Evolutionary conservation across 73 alveolate genomes (phyloP).

Genomic region (Tetrahymena elliotti): DNA sequence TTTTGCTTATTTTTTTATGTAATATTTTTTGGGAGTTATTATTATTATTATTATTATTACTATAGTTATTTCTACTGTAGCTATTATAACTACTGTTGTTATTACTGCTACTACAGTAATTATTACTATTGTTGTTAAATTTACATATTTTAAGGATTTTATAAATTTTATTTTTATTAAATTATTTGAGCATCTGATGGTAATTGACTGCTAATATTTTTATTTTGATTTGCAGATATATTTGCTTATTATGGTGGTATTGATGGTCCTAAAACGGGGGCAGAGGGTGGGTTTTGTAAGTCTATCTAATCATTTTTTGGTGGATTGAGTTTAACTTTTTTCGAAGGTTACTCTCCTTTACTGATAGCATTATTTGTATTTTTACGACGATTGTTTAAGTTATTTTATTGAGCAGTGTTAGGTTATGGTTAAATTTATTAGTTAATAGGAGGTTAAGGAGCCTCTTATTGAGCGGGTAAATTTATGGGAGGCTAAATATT

Average conservation of each 20-base stretch:
- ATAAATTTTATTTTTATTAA: neutral
- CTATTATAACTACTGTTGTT: neutral
- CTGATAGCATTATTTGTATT: neutral
- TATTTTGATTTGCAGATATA: neutral
- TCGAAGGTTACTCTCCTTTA: neutral
- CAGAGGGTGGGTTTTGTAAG: neutral
- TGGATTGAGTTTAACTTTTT: neutral
- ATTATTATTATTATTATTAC: neutral
- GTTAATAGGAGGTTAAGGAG: neutral
- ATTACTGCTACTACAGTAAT: neutral
- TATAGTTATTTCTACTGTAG: neutral
- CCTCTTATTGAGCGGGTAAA: too few relatives aligned
- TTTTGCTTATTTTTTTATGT: too few relatives aligned
- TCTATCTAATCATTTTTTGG: neutral
- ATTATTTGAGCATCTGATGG: neutral
- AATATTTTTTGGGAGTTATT: neutral
- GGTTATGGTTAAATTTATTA: neutral
- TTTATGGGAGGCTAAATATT: neutral
- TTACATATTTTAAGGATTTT: neutral
- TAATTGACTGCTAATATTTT: neutral
- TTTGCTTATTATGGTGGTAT: neutral
- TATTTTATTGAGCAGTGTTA: neutral
- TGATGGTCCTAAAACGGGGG: neutral
- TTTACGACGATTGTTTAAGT: neutral
- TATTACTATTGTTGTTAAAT: neutral